A percentile compares a stretch with the other conserved stretches of the same genome.
Conservation (phyloP, 1,139 yeast genomes). For the Suhomyces atakaporum region DNA sequence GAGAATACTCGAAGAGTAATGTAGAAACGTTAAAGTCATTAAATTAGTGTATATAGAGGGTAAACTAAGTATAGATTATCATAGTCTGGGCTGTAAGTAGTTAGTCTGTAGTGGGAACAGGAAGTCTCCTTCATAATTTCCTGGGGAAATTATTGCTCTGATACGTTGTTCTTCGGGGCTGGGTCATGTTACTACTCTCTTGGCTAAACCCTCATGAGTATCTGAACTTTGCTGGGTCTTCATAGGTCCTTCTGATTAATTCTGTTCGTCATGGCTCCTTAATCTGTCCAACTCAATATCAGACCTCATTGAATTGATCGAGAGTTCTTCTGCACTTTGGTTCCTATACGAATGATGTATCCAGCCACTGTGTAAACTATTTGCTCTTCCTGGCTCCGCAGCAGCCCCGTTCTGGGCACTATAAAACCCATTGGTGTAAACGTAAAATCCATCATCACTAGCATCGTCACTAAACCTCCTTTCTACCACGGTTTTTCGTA, state of each 20-base stretch:
- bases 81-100: too few relatives aligned
- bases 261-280: background rate
- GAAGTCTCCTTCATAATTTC: too few relatives aligned
- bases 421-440: conserved; percentile 48
- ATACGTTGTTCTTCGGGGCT: too few relatives aligned
- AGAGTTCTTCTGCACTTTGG: conserved; percentile 21
- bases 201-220: too few relatives aligned
- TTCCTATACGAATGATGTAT: conserved; percentile 22
- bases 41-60: conserved; percentile 4
- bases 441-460: conserved; percentile 50
- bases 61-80: background rate
- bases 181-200: too few relatives aligned
- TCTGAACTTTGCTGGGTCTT: too few relatives aligned
- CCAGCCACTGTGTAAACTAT: conserved; percentile 23
- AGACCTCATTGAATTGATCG: conserved; percentile 18
- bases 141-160: too few relatives aligned
- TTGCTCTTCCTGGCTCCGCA: conserved; percentile 4
- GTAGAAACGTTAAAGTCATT: conserved; percentile 2
- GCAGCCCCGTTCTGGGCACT: conserved; percentile 20
- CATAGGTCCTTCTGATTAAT: too few relatives aligned
- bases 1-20: conserved; percentile 1
- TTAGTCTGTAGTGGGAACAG: too few relatives aligned
- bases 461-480: conserved; percentile 31
- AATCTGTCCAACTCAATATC: conserved; percentile 5
- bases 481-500: conserved; percentile 23